Conservation (phyloP, 257 asterid genomes). For the Craterostigma plantagineum region DNA sequence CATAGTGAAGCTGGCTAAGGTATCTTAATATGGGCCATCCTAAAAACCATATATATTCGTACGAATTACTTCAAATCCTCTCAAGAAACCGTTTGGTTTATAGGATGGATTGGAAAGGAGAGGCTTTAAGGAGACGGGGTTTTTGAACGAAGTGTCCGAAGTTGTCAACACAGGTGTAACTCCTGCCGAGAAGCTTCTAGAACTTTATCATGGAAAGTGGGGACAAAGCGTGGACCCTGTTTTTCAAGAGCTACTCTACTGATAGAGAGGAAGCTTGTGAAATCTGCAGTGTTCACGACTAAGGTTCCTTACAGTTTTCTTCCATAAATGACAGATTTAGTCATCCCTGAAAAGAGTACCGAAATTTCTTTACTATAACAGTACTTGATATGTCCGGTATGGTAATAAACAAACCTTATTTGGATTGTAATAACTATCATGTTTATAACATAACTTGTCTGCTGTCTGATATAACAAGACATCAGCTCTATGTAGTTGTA, state of each 20-base stretch:
- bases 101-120: conserved; percentile 96
- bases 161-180: conserved; percentile 89
- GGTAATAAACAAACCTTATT: no score
- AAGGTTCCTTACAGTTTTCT: background rate
- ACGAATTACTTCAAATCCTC: background rate
- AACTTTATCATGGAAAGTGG: conserved; percentile 86
- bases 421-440: no score
- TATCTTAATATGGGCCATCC: conserved; percentile 1
- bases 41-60: background rate
- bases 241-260: conserved; percentile 79
- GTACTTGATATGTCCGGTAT: no score
- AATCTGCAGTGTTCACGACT: no score
- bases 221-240: conserved; percentile 68
- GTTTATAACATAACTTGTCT: no score
- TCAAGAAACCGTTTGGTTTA: background rate
- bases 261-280: conserved; percentile 2
- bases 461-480: no score
- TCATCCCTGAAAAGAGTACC: no score
- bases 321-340: background rate
- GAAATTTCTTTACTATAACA: no score
- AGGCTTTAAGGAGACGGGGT: conserved; percentile 88
- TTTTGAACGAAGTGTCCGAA: conserved; percentile 67
- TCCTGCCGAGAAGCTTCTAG: conserved; percentile 88
- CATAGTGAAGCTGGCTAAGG: conserved; percentile 67
- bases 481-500: no score